Percentiles rank a stretch among this genome's conserved stretches.
These are phyloP conservation scores for Tuber melanosporum DNA, from an alignment of 495 filamentous ascomycete species.

Conservation along the genomic window DNA sequence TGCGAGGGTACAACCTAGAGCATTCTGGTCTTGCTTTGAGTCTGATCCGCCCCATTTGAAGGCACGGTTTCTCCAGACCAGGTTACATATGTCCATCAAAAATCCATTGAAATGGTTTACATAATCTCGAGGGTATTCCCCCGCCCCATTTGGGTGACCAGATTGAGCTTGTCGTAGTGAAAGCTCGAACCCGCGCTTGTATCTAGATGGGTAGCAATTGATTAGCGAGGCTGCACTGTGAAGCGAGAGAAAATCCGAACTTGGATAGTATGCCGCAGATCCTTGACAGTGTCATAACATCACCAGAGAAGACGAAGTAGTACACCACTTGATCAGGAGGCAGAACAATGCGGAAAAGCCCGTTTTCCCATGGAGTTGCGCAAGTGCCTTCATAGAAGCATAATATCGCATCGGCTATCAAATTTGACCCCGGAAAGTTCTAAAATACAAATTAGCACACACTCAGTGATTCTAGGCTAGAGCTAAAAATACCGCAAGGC, in stretches of 20 bases:
- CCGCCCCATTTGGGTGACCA: conserved; percentile 18
- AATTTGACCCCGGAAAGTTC: conserved; percentile 20
- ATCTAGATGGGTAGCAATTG: conserved; percentile 12
- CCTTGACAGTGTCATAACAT: conserved; percentile 59
- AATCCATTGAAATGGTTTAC: conserved; percentile 75
- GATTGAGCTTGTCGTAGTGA: conserved; percentile 21
- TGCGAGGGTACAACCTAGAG: conserved; percentile 64
- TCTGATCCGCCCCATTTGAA: conserved; percentile 47
- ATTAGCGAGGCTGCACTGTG: background rate
- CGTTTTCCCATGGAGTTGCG: conserved; percentile 36
- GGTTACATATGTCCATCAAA: conserved; percentile 84
- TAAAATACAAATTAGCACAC: conserved; percentile 17
- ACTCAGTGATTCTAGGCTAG: conserved; percentile 3
- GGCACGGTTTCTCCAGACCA: conserved; percentile 72
- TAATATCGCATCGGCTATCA: conserved; percentile 48
- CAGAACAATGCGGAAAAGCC: conserved; percentile 50
- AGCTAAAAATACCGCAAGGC: conserved; percentile 21
- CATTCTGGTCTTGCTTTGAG: conserved; percentile 54
- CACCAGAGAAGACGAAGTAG: conserved; percentile 58
- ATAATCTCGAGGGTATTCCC: conserved; percentile 48
- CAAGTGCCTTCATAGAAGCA: conserved; percentile 62
- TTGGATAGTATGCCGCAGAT: conserved; percentile 59
- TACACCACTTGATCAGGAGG: conserved; percentile 66
- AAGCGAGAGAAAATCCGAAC: conserved; percentile 16
- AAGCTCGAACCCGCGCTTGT: conserved; percentile 69